phyloP scores from a whole-genome alignment of 306 rosid species.

The Nissolia schottii region DNA sequence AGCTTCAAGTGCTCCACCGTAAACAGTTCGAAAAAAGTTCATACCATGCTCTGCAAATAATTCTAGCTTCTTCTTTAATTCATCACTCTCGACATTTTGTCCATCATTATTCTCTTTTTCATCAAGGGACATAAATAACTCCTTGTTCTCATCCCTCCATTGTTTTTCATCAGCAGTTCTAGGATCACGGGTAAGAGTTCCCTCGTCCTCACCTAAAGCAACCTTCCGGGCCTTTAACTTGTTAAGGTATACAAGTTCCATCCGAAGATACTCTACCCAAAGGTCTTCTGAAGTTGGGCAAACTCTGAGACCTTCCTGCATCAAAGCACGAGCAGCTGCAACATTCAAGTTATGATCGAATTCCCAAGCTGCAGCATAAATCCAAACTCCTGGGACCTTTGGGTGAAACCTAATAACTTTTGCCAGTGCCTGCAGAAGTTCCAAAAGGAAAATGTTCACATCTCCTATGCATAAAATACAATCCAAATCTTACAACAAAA shows the following conservation, averaged over 20 bases:
- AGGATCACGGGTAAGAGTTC: slow-evolving; percentile 45
- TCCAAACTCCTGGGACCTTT: slow-evolving; percentile 84
- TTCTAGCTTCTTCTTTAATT: slow-evolving; percentile 35
- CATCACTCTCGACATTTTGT: slow-evolving; percentile 28
- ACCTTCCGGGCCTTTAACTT: slow-evolving; percentile 87
- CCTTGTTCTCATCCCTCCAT: slow-evolving; percentile 81
- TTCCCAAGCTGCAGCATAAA: slow-evolving; percentile 99
- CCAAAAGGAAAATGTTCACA: not conserved
- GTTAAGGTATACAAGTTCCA: slow-evolving; percentile 87
- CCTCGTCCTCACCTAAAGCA: slow-evolving; percentile 88
- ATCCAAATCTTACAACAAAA: too few relatives aligned
- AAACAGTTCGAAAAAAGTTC: slow-evolving; percentile 52
- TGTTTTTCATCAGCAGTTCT: slow-evolving; percentile 51
- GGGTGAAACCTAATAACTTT: slow-evolving; percentile 80
- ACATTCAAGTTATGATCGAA: slow-evolving; percentile 79
- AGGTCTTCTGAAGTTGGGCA: slow-evolving; percentile 76
- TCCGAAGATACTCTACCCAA: slow-evolving; percentile 92
- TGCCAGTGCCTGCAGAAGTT: slow-evolving; percentile 59
- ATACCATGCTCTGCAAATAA: slow-evolving; percentile 58
- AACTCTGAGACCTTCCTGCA: slow-evolving; percentile 84
- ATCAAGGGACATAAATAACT: slow-evolving; percentile 60
- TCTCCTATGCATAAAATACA: not conserved
- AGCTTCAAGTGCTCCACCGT: slow-evolving; percentile 63
- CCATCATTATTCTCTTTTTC: slow-evolving; percentile 37
- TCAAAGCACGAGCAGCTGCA: slow-evolving; percentile 78